A percentile compares a stretch with the other conserved stretches of the same genome.
Conservation (phyloP, 2,329 filamentous ascomycete species). For the Sclerotinia borealis region DNA sequence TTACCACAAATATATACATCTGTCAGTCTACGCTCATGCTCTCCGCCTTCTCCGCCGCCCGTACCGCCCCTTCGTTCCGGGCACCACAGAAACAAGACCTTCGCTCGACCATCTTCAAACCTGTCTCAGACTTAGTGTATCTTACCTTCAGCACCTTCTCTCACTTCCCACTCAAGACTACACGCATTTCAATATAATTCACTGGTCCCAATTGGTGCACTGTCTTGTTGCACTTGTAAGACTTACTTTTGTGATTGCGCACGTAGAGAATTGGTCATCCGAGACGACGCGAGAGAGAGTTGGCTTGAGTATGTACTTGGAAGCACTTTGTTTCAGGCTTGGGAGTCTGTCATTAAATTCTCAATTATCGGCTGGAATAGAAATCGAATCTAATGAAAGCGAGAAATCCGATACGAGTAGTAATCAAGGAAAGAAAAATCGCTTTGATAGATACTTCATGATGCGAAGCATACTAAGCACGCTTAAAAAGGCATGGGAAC, state of each 20-base stretch:
- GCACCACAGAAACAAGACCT: neutral
- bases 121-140: slow-evolving; percentile 13
- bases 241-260: slow-evolving; percentile 28
- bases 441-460: neutral
- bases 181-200: slow-evolving; percentile 18
- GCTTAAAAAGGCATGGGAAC: slow-evolving; percentile 2
- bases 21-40: slow-evolving; percentile 24
- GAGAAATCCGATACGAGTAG: neutral
- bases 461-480: neutral
- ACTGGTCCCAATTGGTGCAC: slow-evolving; percentile 24
- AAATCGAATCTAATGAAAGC: neutral
- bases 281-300: slow-evolving; percentile 22
- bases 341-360: slow-evolving; percentile 14
- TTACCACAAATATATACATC: slow-evolving; percentile 15
- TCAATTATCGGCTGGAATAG: neutral
- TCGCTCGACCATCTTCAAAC: neutral
- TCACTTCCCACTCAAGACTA: slow-evolving; percentile 22
- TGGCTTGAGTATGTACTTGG: slow-evolving; percentile 29
- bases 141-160: slow-evolving; percentile 26
- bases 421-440: neutral
- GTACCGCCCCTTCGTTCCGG: slow-evolving; percentile 17
- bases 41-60: slow-evolving; percentile 24
- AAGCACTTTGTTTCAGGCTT: slow-evolving; percentile 27
- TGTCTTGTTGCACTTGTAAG: slow-evolving; percentile 21
- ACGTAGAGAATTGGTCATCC: slow-evolving; percentile 22